These are phyloP conservation scores for Stellera chamaejasme DNA, from an alignment of 345 rosid species.

Conservation along the genomic window DNA sequence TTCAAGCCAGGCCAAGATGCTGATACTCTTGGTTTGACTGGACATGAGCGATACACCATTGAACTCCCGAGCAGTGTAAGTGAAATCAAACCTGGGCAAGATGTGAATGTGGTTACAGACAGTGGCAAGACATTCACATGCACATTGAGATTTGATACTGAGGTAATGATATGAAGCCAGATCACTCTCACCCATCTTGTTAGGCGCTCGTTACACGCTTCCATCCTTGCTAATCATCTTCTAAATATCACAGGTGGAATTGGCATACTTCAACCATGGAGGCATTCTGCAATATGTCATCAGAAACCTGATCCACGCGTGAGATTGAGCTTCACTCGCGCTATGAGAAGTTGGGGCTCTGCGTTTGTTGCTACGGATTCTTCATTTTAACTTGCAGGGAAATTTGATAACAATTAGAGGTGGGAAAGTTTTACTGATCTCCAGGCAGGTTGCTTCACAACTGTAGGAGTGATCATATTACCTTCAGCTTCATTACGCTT, in stretches of 20 bases:
- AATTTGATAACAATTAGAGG: too few species aligned
- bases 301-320: slow-evolving; percentile 37
- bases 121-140: slow-evolving; percentile 69
- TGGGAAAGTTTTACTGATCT: too few species aligned
- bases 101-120: slow-evolving; percentile 57
- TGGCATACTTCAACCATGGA: slow-evolving; percentile 56
- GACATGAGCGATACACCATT: slow-evolving; percentile 69
- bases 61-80: slow-evolving; percentile 50
- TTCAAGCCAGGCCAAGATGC: slow-evolving; percentile 86
- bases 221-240: neutral
- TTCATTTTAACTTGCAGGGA: too few species aligned
- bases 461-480: too few species aligned
- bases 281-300: slow-evolving; percentile 58
- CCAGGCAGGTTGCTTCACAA: too few species aligned
- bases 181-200: neutral
- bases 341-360: too few species aligned
- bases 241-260: slow-evolving; percentile 29
- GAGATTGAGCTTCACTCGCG: slow-evolving; percentile 14
- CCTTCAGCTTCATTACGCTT: too few species aligned
- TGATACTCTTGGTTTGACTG: slow-evolving; percentile 65
- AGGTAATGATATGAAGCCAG: slow-evolving; percentile 32
- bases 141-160: slow-evolving; percentile 65
- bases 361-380: too few species aligned
- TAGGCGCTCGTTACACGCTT: neutral
- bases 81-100: slow-evolving; percentile 84